phyloP scores from a whole-genome alignment of 257 asterid genomes.

The Solanum stenotomum region DNA sequence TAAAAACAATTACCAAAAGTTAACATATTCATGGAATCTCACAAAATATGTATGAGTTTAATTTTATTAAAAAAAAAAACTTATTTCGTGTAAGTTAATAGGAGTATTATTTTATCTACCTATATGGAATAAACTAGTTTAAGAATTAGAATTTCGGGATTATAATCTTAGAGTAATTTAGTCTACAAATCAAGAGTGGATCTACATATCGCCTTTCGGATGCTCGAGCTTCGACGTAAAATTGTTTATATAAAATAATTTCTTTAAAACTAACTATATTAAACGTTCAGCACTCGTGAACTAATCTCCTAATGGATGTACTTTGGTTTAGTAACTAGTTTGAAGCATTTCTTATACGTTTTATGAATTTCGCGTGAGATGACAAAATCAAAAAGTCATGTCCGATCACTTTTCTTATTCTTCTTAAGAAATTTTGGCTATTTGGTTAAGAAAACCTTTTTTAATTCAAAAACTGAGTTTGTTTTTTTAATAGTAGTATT shows the following conservation, averaged over 20 bases:
- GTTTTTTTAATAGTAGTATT: neutral
- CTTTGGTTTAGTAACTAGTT: neutral
- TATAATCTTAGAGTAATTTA: too few relatives aligned
- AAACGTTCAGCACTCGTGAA: neutral
- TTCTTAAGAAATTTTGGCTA: too few relatives aligned
- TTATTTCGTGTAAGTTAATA: too few relatives aligned
- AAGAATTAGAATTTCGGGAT: neutral
- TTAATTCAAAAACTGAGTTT: too few relatives aligned
- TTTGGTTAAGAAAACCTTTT: too few relatives aligned
- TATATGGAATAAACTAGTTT: neutral
- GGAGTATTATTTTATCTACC: neutral
- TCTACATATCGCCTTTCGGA: fast-evolving
- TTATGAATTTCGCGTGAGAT: neutral
- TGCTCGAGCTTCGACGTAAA: neutral
- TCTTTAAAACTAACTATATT: neutral
- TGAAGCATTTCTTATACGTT: neutral
- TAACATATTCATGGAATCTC: neutral
- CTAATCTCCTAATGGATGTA: neutral
- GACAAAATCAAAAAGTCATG: too few relatives aligned
- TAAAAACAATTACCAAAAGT: neutral
- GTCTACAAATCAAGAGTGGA: neutral
- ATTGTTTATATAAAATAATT: too few relatives aligned
- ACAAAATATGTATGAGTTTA: neutral
- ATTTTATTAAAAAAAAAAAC: neutral
- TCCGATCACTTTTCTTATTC: too few relatives aligned